Base-by-base conservation (phyloP, 352 stramenopile species). In the Sclerospora graminicola region DNA sequence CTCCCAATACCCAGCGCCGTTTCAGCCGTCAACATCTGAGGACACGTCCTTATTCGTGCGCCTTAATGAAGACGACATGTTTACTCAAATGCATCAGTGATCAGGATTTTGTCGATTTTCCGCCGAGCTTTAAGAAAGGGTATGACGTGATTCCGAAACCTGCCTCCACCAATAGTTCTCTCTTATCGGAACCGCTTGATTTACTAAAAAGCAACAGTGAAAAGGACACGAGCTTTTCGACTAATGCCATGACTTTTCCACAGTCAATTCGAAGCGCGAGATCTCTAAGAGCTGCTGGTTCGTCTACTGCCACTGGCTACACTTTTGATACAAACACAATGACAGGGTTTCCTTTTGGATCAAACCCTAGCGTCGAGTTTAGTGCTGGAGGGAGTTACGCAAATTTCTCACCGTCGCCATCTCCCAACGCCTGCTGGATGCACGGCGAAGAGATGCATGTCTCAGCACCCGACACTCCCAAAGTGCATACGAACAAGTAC, bases 61-160 rank as follows among this genome's bases (percentile, higher is more conserved):
- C 0, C 41, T 68, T 1, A 14, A 60, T n/a, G 70, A 80, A 28
- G 67, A 78, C 41, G 63, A 70, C 23, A 56, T 67, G 35, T 63
- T 83, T 33, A 56, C 43, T 0, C 62, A 78, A 24, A 54, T 82
- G 27, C 49, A n/a, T 83, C 2, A 62, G 41, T 15, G 62, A 74
- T 2, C 62, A 76, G 10, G 64, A 76, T 24, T 76, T 76, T 26
- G 37, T 54, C 0, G 64, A 74, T 10, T 53, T 59, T 11, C 49
- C 48, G 4, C 20, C 19, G 2, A 35, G 30, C 19, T 43, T 51
- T 21, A 57, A 57, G 31, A 58, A 64, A 31, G 42, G 60, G 20
- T 5, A 24, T 9, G 43, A 54, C 1, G 10, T 13, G 2, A 18
- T 44, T 11, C 36, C 28, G 14, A 59, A 57, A n/a, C 24, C 50